Evolutionary conservation across 2,329 filamentous ascomycete species (phyloP).

Genomic region (Cladosporium sp.): DNA sequence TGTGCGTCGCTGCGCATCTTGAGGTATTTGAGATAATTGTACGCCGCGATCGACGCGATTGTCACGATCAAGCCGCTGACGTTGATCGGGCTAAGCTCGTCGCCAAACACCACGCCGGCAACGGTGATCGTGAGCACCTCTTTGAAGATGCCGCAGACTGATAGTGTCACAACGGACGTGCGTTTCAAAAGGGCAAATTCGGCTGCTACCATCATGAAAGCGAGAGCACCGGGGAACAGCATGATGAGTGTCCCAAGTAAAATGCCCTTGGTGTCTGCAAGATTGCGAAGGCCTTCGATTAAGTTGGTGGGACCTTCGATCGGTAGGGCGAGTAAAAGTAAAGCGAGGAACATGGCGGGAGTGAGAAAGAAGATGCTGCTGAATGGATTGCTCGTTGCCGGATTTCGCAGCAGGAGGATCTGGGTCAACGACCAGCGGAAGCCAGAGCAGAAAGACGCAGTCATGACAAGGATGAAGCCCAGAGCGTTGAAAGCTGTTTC

Average conservation of each 20-base stretch:
- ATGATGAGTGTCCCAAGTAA: slow-evolving; percentile 67
- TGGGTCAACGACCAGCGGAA: slow-evolving; percentile 99
- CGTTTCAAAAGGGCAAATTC: slow-evolving; percentile 94
- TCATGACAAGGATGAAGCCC: slow-evolving; percentile 89
- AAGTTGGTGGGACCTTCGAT: slow-evolving; percentile 76
- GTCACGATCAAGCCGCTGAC: slow-evolving; percentile 83
- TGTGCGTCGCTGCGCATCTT: slow-evolving; percentile 79
- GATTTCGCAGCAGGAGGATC: slow-evolving; percentile 87
- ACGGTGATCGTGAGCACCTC: slow-evolving; percentile 94
- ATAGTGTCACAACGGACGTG: slow-evolving; percentile 91
- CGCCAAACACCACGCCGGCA: slow-evolving; percentile 82
- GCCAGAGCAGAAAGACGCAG: slow-evolving; percentile 88
- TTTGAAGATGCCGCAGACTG: slow-evolving; percentile 97
- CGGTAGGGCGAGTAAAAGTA: slow-evolving; percentile 75
- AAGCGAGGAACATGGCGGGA: slow-evolving; percentile 86
- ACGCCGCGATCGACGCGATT: slow-evolving; percentile 76
- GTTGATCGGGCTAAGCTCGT: slow-evolving; percentile 82
- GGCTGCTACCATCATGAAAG: slow-evolving; percentile 93
- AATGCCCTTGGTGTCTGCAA: slow-evolving; percentile 65
- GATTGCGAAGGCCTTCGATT: slow-evolving; percentile 57
- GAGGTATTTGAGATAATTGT: slow-evolving; percentile 91
- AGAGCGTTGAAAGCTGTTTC: slow-evolving; percentile 83
- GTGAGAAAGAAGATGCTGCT: slow-evolving; percentile 97
- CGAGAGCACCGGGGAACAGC: slow-evolving; percentile 83
- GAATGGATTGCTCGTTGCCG: slow-evolving; percentile 93